A percentile compares a stretch with the other conserved stretches of the same genome.
phyloP scores from a whole-genome alignment of 2,329 filamentous ascomycete species.

The Cercospora canescens region DNA sequence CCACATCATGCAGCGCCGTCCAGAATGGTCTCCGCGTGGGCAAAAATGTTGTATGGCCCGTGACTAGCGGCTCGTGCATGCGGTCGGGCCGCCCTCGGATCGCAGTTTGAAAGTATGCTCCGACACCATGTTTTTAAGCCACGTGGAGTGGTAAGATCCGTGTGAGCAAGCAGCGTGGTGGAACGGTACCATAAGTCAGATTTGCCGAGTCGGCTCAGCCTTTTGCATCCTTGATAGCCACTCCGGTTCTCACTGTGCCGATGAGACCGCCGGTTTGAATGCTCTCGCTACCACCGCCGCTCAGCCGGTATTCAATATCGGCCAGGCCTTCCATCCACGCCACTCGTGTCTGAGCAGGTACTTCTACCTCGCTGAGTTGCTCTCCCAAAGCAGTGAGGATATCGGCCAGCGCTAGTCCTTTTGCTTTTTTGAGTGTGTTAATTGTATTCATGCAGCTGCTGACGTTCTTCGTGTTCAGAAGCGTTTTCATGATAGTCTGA shows the following conservation, averaged over 20 bases:
- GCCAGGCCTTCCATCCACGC: slow-evolving; percentile 89
- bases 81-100: too few species aligned
- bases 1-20: too few species aligned
- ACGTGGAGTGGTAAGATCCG: not conserved
- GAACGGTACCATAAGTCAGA: not conserved
- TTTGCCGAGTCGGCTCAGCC: not conserved
- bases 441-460: slow-evolving; percentile 86
- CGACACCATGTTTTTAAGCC: not conserved
- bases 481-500: slow-evolving; percentile 75
- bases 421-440: slow-evolving; percentile 79
- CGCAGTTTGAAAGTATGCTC: too few species aligned
- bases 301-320: slow-evolving; percentile 87
- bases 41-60: too few species aligned
- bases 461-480: slow-evolving; percentile 83
- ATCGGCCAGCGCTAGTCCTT: slow-evolving; percentile 88
- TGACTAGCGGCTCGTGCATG: too few species aligned
- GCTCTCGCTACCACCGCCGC: slow-evolving; percentile 80
- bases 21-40: too few species aligned
- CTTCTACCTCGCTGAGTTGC: slow-evolving; percentile 78
- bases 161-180: not conserved
- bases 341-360: slow-evolving; percentile 82
- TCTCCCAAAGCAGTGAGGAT: slow-evolving; percentile 86
- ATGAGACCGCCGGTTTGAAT: slow-evolving; percentile 93
- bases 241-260: slow-evolving; percentile 82
- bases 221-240: slow-evolving; percentile 60